Evolutionary conservation across 805 yeast species (phyloP), one percentile per base, ranked within the genome.

Genomic region (Schizosaccharomyces pombe): DNA sequence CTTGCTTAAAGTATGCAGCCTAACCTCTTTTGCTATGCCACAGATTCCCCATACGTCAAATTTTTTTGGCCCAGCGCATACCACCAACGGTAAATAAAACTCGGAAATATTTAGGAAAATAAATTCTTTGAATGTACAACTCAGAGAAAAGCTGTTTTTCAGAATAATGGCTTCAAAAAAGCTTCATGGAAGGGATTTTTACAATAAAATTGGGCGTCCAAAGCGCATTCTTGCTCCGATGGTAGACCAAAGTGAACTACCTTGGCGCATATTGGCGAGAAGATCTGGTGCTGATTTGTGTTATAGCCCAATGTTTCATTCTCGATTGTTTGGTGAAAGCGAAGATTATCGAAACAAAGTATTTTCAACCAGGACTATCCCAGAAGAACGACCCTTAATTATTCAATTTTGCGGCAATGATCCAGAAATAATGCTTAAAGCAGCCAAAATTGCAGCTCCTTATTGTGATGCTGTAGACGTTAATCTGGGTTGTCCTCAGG

Each of bases 351-450:
- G 97, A 54, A 70, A 70, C 19, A 57, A 82, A 78, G 80, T 72
- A 76, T 57, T 70, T 74, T 47, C 55, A 9, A 72, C 70, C 4
- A 60, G 74, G 59, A 97, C 28, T 24, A 31, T 49, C n/a, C 39
- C 34, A 12, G 78, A 78, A 58, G 63, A 66, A 4, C 70, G 96
- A 54, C 97, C 98, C 0, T 69, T 91, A 53, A 75, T 91, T 5
- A 95, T 87, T 0, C 99, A 91, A 66, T 91, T 91, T 62, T 91
- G 97, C 66, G 97, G 96, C 5, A 91, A 91, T 65, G 94, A 91
- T 61, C 89, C 96, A 0, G 93, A 85, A 5, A 78, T 77, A 60
- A 70, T 91, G 28, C 67, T 91, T 12, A 65, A 72, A 49, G 97
- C 98, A 2, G 97, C 97, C 1, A 73, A 75, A 60, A 70, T 72